phyloP scores from a whole-genome alignment of 805 yeast genomes.

The Millerago galiae region DNA sequence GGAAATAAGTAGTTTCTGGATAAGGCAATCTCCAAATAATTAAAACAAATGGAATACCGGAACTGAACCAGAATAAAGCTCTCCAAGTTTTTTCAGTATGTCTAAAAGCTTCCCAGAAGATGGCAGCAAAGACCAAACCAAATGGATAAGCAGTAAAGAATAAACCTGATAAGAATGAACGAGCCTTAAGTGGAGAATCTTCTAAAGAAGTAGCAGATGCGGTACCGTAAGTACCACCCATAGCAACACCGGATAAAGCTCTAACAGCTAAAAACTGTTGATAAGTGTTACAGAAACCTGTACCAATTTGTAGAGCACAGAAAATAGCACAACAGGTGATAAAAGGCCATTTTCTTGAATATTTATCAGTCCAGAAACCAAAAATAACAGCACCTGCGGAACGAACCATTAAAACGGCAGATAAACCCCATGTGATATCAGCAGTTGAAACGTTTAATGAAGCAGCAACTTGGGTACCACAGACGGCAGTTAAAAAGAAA shows the following conservation, averaged over 20 bases:
- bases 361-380: constrained; percentile 56
- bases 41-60: constrained; percentile 55
- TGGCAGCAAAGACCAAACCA: constrained; percentile 58
- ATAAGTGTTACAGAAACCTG: constrained; percentile 55
- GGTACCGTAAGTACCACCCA: constrained; percentile 45
- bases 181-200: constrained; percentile 55
- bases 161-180: constrained; percentile 58
- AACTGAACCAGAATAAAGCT: constrained; percentile 65
- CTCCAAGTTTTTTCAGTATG: constrained; percentile 53
- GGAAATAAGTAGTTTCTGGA: constrained; percentile 56
- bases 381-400: constrained; percentile 65
- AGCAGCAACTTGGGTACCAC: constrained; percentile 47
- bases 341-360: constrained; percentile 66
- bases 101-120: constrained; percentile 58
- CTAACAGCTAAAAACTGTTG: constrained; percentile 56
- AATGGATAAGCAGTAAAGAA: constrained; percentile 55
- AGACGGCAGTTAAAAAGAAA: constrained; percentile 57
- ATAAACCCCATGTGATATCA: constrained; percentile 67
- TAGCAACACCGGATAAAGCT: constrained; percentile 52
- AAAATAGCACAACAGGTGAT: constrained; percentile 46
- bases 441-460: constrained; percentile 38
- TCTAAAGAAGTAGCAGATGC: constrained; percentile 45
- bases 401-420: constrained; percentile 66
- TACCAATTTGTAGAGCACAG: constrained; percentile 52
- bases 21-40: constrained; percentile 49